Base-by-base conservation (phyloP, 78 protist genomes). In the Dictyostelium discoideum region DNA sequence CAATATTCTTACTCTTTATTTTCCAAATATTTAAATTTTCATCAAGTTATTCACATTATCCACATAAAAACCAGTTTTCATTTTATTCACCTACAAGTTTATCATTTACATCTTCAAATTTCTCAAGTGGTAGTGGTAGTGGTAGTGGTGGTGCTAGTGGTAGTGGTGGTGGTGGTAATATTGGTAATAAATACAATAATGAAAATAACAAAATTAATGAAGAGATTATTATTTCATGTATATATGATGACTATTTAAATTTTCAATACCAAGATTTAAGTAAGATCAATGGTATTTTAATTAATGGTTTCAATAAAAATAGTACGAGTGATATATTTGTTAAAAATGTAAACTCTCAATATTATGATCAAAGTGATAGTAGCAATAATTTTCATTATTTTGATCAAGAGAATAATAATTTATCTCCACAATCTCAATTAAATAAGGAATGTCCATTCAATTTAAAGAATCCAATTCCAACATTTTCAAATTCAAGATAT, bases 211-310 rank as follows among this genome's bases (percentile, higher is more conserved):
- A 72, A 13, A 72, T 14, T 0, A 42, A 32, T 16, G 26, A 60
- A 60, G 69, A 60, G 4, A 60, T 60, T 4, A 60, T 60, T 60
- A 60, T 60, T 60, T 60, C 50, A 22, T 44, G 4, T 44, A 79
- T 79, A 32, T 79, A 79, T n/a, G 63, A 79, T n/a, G 84, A 79
- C 44, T 79, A 79, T 79, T 22, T 79, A 79, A 46, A 79, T 44
- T 18, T 13, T 79, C 29, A 46, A 44, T 44, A 39, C 40, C 29
- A 32, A 76, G 46, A 76, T 76, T 32, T 39, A 10, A 76, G 83
- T 32, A n/a, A 26, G 10, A 69, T 26, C 40, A 26, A 69, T n/a
- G 69, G 69, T 16, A 4, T 60, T 60, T 60, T 20, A 20, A 20
- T 60, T 14, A 60, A 60, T 20, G 20, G 69, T 60, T 26, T 69